These are phyloP conservation scores for Helianthus annuus DNA, from an alignment of 129 eudicot species.

Conservation along the genomic window DNA sequence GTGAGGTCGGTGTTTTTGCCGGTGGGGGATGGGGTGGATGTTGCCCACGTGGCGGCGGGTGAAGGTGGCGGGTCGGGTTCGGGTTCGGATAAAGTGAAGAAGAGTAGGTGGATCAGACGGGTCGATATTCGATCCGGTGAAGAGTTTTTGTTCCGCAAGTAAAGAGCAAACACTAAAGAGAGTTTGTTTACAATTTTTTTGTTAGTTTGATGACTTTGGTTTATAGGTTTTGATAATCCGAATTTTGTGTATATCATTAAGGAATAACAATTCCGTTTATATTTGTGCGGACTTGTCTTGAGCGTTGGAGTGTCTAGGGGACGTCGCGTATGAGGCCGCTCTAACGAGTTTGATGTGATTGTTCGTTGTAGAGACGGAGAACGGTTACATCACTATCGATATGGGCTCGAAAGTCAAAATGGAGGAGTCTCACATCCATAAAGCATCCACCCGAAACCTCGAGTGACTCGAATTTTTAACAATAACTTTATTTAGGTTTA, in stretches of 20 bases:
- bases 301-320: too few relatives aligned
- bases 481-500: too few relatives aligned
- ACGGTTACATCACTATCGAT: too few relatives aligned
- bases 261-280: not conserved
- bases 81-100: constrained; percentile 35
- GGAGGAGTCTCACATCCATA: too few relatives aligned
- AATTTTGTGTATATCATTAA: not conserved
- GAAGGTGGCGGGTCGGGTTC: constrained; percentile 28
- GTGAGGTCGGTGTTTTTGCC: constrained; percentile 73
- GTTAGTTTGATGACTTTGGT: not conserved
- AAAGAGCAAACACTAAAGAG: not conserved
- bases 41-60: constrained; percentile 73
- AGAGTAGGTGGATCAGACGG: constrained; percentile 55
- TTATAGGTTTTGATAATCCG: not conserved
- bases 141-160: constrained; percentile 53
- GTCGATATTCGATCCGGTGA: constrained; percentile 63
- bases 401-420: too few relatives aligned
- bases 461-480: too few relatives aligned
- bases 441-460: too few relatives aligned
- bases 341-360: too few relatives aligned
- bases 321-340: too few relatives aligned
- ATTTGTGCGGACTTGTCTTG: not conserved
- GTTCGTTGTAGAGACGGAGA: too few relatives aligned
- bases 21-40: constrained; percentile 83
- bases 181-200: not conserved